Conservation (phyloP, 148 eudicot species). For the Chenopodium suecicum region DNA sequence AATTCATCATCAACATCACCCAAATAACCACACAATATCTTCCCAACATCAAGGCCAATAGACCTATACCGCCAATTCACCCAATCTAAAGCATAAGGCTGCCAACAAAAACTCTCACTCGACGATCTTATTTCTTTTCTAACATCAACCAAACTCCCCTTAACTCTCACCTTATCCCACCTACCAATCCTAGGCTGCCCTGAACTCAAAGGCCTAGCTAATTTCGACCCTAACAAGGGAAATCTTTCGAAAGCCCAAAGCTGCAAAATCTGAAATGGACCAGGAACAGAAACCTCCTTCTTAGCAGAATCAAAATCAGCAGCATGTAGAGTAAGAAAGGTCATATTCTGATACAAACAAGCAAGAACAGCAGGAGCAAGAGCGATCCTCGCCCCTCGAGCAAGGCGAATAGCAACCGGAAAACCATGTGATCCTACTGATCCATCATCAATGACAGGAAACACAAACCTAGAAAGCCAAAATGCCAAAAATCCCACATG, state of each 20-base stretch:
- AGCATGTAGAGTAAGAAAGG: conserved; percentile 17
- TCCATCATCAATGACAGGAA: conserved; percentile 25
- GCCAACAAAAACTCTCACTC: conserved; percentile 23
- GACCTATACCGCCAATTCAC: conserved; percentile 29
- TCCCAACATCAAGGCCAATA: conserved; percentile 18
- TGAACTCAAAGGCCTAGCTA: conserved; percentile 23
- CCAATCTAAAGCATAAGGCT: conserved; percentile 35
- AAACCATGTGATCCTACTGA: conserved; percentile 29
- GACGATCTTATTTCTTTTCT: conserved; percentile 20
- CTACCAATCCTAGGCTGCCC: conserved; percentile 42
- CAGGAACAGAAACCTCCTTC: conserved; percentile 25
- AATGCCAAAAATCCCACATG: conserved; percentile 37
- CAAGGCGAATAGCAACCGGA: conserved; percentile 28
- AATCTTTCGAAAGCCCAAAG: conserved; percentile 47
- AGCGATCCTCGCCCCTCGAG: conserved; percentile 23
- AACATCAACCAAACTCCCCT: conserved; percentile 15
- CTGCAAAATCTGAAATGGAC: conserved; percentile 34
- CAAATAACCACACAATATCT: background rate
- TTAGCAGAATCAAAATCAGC: conserved; percentile 10
- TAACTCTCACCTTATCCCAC: conserved; percentile 34
- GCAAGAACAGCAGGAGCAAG: conserved; percentile 44
- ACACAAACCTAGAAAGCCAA: conserved; percentile 44
- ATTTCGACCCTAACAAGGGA: conserved; percentile 26
- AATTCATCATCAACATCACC: conserved; percentile 26
- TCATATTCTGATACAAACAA: conserved; percentile 31